Evolutionary conservation across 345 rosid species (phyloP).

Genomic region (Hibiscus mutabilis): DNA sequence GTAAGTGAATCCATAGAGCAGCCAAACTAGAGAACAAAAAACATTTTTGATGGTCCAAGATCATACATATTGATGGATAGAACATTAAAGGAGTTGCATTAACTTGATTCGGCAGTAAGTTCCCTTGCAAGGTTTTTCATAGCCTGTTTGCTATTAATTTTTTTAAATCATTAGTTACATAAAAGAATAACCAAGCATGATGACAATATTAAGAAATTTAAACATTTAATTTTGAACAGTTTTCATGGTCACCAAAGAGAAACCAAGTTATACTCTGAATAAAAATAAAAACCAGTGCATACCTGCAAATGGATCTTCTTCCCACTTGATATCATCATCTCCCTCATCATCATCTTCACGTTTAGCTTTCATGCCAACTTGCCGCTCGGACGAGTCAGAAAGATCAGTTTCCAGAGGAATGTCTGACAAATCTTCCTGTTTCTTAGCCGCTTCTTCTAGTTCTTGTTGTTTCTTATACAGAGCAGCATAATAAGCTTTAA

Average conservation of each 20-base stretch:
- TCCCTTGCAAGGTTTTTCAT: not conserved
- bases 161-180: not conserved
- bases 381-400: constrained; percentile 40
- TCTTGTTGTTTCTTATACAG: constrained; percentile 53
- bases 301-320: constrained; percentile 56
- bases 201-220: not conserved
- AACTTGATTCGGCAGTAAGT: not conserved
- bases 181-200: not conserved
- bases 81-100: not conserved
- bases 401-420: constrained; percentile 24
- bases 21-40: too few relatives aligned
- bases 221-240: constrained; percentile 5
- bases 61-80: not conserved
- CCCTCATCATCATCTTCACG: constrained; percentile 47
- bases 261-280: not conserved
- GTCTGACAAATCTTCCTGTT: constrained; percentile 30
- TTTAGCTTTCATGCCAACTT: constrained; percentile 74
- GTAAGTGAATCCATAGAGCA: too few relatives aligned
- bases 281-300: constrained; percentile 7
- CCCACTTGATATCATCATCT: constrained; percentile 69
- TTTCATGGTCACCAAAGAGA: not conserved
- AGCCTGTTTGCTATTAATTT: not conserved
- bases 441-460: constrained; percentile 40
- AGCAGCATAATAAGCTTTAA: constrained; percentile 72
- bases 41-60: not conserved